phyloP scores from a whole-genome alignment of 306 rosid species.

The Prunus armeniaca region DNA sequence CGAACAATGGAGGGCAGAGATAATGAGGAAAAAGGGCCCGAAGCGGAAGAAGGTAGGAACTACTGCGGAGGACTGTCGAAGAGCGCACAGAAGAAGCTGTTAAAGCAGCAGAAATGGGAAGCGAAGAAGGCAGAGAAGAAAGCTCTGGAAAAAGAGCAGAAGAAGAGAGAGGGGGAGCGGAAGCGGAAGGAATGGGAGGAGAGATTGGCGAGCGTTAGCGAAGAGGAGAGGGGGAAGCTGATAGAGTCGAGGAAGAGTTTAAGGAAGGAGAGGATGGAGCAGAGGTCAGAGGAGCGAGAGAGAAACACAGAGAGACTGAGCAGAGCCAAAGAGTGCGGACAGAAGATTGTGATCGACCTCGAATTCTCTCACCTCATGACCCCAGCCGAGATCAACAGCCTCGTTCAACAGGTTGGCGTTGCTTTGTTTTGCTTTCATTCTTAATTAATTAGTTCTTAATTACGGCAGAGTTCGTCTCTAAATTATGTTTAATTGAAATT shows the following conservation, averaged over 20 bases:
- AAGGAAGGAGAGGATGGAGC: constrained; percentile 82
- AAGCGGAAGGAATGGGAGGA: constrained; percentile 90
- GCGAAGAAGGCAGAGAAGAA: constrained; percentile 87
- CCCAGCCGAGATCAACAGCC: constrained; percentile 71
- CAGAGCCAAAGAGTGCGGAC: constrained; percentile 50
- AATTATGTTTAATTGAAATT: background rate
- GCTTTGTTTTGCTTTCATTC: constrained; percentile 1
- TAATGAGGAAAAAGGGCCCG: background rate
- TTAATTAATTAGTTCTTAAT: constrained; percentile 9
- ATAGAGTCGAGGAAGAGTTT: constrained; percentile 58
- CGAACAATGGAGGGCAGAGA: background rate
- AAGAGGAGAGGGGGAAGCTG: constrained; percentile 66
- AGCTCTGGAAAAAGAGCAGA: constrained; percentile 58
- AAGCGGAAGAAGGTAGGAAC: background rate
- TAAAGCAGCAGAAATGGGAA: constrained; percentile 66
- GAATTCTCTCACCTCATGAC: constrained; percentile 78
- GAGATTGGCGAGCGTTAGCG: constrained; percentile 40
- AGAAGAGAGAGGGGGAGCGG: constrained; percentile 52
- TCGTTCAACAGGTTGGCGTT: constrained; percentile 70
- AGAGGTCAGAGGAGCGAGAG: constrained; percentile 55
- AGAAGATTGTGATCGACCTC: constrained; percentile 74
- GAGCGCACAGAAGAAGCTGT: constrained; percentile 70
- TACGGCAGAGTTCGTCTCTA: background rate
- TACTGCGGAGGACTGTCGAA: constrained; percentile 38
- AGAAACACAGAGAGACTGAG: constrained; percentile 53